phyloP scores from a whole-genome alignment of 257 asterid genomes.

The Catharanthus roseus region DNA sequence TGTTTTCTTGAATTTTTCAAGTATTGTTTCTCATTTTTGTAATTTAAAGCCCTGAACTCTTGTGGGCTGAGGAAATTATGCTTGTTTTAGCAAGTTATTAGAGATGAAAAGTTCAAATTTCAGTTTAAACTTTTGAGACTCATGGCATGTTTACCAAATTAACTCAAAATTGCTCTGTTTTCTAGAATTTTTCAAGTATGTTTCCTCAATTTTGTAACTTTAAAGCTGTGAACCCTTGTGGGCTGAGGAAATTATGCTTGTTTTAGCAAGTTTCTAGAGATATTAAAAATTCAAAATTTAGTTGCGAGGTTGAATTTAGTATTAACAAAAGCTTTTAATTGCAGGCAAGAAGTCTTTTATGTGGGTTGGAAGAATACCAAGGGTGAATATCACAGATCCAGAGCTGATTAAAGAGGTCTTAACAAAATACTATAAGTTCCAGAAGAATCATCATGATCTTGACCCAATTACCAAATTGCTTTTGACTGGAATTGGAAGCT shows the following conservation, averaged over 20 bases:
- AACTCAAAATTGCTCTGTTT: too few species aligned
- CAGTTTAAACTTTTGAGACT: too few species aligned
- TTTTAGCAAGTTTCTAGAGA: not conserved
- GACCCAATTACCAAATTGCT: conserved; percentile 4
- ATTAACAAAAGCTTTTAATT: not conserved
- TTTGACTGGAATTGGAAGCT: conserved; percentile 31
- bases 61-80: not conserved
- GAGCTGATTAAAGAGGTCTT: conserved; percentile 27
- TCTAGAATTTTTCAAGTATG: not conserved
- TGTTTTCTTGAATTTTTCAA: not conserved
- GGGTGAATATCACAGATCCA: conserved; percentile 25
- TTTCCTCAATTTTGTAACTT: not conserved
- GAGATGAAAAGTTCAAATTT: not conserved
- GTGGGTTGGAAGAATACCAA: conserved; percentile 27
- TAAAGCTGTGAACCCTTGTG: not conserved
- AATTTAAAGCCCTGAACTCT: not conserved
- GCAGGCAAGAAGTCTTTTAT: conserved; percentile 27
- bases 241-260: not conserved
- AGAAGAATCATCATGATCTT: conserved; percentile 17
- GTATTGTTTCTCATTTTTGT: not conserved
- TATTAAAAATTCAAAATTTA: not conserved
- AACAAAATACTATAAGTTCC: conserved; percentile 16
- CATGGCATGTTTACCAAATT: too few species aligned
- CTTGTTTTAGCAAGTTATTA: not conserved
- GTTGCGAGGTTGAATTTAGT: not conserved